These are phyloP conservation scores for Hypericum androsaemum DNA, from an alignment of 345 rosid genomes.

Conservation along the genomic window DNA sequence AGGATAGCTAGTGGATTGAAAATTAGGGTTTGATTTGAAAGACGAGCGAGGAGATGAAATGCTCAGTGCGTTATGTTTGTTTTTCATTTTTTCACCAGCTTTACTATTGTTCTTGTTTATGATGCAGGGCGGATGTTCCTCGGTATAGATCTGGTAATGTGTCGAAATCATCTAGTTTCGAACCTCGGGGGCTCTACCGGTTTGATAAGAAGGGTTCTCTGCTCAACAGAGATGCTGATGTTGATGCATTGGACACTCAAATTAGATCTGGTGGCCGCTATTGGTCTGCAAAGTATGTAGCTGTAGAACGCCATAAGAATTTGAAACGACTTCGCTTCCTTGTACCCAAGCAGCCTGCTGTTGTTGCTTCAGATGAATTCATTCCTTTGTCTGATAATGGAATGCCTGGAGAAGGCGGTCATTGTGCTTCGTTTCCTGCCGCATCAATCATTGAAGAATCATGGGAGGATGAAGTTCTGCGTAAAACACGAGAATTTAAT, in stretches of 20 bases:
- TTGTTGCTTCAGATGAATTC: constrained; percentile 31
- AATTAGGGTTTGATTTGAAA: too few species aligned
- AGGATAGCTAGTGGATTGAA: too few species aligned
- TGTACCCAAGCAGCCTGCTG: constrained; percentile 28
- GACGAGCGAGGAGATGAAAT: too few species aligned
- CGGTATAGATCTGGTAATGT: constrained; percentile 46
- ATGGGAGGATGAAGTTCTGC: constrained; percentile 86
- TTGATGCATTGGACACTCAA: constrained; percentile 51
- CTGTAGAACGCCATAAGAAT: constrained; percentile 52
- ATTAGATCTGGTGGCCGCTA: constrained; percentile 66
- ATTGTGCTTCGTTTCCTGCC: constrained; percentile 17
- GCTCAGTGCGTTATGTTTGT: not conserved
- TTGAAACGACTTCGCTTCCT: constrained; percentile 45
- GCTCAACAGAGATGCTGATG: constrained; percentile 58
- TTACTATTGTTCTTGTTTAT: not conserved
- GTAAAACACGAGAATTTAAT: constrained; percentile 73
- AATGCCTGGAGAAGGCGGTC: constrained; percentile 22
- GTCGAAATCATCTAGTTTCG: constrained; percentile 24
- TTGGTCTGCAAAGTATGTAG: constrained; percentile 76
- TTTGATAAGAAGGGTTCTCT: constrained; percentile 24
- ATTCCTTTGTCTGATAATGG: constrained; percentile 47
- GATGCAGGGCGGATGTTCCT: constrained; percentile 82
- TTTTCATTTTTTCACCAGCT: not conserved
- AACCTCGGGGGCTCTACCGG: constrained; percentile 28
- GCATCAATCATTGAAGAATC: constrained; percentile 52